phyloP scores from a whole-genome alignment of 140 eudicot genomes.

The Senecio squalidus region DNA sequence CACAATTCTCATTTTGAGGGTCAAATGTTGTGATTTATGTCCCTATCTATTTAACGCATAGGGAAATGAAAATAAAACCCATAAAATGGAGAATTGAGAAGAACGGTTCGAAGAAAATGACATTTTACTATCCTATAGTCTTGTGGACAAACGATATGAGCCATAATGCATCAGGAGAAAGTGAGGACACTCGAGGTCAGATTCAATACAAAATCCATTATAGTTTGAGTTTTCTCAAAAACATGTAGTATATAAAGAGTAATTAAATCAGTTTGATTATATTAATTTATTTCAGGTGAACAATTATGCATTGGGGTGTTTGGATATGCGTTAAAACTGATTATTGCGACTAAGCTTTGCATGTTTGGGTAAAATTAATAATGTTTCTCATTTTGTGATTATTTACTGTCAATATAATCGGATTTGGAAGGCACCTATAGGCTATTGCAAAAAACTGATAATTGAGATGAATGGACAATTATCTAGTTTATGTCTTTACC shows the following conservation, averaged over 20 bases:
- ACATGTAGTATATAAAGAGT: background rate
- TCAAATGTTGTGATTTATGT: background rate
- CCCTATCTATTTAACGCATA: background rate
- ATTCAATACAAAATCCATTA: background rate
- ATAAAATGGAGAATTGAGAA: background rate
- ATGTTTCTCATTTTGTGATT: background rate
- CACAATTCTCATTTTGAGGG: slow-evolving; percentile 2
- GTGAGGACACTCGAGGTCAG: slow-evolving; percentile 72
- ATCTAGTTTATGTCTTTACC: slow-evolving; percentile 1
- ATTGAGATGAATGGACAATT: background rate
- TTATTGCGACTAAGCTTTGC: background rate
- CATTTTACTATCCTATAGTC: no score
- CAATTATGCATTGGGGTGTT: slow-evolving; percentile 52
- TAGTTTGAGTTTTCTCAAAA: background rate
- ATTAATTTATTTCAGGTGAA: slow-evolving; percentile 39
- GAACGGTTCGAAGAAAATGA: background rate
- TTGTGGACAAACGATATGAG: slow-evolving; percentile 6
- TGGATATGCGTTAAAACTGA: background rate
- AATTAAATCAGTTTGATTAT: background rate
- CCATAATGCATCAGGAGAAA: slow-evolving; percentile 59
- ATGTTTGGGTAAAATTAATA: background rate
- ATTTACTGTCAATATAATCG: background rate
- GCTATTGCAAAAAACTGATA: background rate
- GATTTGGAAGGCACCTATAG: background rate
- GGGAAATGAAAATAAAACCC: background rate